phyloP scores from a whole-genome alignment of 495 filamentous ascomycete species.

The Cenococcum geophilum region DNA sequence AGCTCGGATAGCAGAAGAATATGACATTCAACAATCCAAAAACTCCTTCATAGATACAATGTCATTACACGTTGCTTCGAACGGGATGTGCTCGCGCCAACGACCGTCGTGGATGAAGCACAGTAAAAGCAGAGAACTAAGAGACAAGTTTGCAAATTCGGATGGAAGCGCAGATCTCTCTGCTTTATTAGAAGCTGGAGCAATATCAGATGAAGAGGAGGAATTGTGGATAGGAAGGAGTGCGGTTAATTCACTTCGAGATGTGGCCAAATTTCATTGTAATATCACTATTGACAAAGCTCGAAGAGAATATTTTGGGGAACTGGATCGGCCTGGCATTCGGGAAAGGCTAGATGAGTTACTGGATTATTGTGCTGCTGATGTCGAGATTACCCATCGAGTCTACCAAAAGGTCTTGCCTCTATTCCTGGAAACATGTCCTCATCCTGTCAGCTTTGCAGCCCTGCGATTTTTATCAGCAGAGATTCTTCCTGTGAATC shows the following conservation, averaged over 20 bases:
- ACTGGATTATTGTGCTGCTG: slow-evolving; percentile 91
- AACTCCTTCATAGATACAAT: slow-evolving; percentile 96
- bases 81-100: slow-evolving; percentile 97
- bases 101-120: slow-evolving; percentile 95
- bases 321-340: slow-evolving; percentile 65
- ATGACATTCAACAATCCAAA: slow-evolving; percentile 68
- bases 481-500: slow-evolving; percentile 84
- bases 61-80: slow-evolving; percentile 95
- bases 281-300: slow-evolving; percentile 87
- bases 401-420: slow-evolving; percentile 91
- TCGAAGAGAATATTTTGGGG: slow-evolving; percentile 78
- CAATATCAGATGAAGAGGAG: slow-evolving; percentile 67
- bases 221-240: slow-evolving; percentile 93
- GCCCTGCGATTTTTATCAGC: slow-evolving; percentile 86
- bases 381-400: slow-evolving; percentile 85
- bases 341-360: slow-evolving; percentile 67
- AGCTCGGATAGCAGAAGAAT: slow-evolving; percentile 83
- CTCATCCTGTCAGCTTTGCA: slow-evolving; percentile 95
- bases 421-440: slow-evolving; percentile 77
- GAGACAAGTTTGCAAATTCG: slow-evolving; percentile 71
- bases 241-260: slow-evolving; percentile 88
- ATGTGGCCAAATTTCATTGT: slow-evolving; percentile 96
- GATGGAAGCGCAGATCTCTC: slow-evolving; percentile 64
- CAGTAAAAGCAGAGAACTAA: slow-evolving; percentile 77
- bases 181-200: slow-evolving; percentile 57